Base-by-base conservation (phyloP, 2,329 filamentous ascomycete genomes). In the Ophiostoma angusticollis region DNA sequence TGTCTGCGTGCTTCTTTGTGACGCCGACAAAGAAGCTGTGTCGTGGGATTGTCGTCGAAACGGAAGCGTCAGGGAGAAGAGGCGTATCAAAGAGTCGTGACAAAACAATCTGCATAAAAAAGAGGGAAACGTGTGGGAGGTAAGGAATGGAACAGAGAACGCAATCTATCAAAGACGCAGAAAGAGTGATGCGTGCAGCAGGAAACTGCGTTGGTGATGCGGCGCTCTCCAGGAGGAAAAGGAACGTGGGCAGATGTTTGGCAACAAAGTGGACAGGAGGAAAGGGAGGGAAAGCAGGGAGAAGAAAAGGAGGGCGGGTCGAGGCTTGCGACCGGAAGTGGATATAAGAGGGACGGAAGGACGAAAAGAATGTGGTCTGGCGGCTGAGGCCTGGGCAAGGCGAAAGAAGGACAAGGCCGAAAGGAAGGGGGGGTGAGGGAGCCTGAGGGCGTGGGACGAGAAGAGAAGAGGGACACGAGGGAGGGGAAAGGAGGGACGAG, bases 151-250 rank as follows among this genome's bases (percentile, higher is more conserved):
- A 32, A 28, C 47, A 42, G 44, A 39, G 43, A 49, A 52, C 50
- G 60, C 58, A 45, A 59, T 68, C 67, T 70, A 50, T 70, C 66
- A 68, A 70, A 70, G 67, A 69, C 61, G 58, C 63, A 55, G 52
- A 59, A 58, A 46, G 55, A 56, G 54, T 61, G 57, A 58, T 60
- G 55, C 52, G 52, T 51, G 40, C 45, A n/a, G n/a, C n/a, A n/a
- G n/a, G n/a, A n/a, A n/a, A n/a, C n/a, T n/a, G n/a, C n/a, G n/a
- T 49, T 50, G 47, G 48, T 45, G 39, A 47, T 44, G 47, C 31
- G 29, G 32, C 18, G 30, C 23, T 40, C 37, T 43, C 32, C 33
- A 23, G 39, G 35, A 39, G 34, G n/a, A n/a, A 45, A 47, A 41
- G 45, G 49, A 50, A 30, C 27, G 37, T 43, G 37, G 6, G 25